Evolutionary conservation across 2,329 filamentous ascomycete genomes (phyloP).

Genomic region (Calonectria pteridis): DNA sequence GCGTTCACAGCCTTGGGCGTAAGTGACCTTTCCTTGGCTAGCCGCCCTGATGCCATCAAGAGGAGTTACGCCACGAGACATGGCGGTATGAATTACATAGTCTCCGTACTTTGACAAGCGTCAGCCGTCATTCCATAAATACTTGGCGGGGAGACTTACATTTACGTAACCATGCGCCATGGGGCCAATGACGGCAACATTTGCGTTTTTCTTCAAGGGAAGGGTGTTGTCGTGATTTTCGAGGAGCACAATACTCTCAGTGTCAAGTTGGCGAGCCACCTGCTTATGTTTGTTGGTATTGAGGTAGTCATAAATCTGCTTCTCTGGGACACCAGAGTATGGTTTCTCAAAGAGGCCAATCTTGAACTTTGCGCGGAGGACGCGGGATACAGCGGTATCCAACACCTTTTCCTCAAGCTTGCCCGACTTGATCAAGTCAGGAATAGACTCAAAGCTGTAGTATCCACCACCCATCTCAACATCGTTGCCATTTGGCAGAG

Average conservation of each 20-base stretch:
- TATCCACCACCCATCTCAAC: slow-evolving; percentile 83
- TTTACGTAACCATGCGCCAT: slow-evolving; percentile 81
- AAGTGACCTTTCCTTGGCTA: slow-evolving; percentile 72
- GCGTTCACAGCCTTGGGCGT: slow-evolving; percentile 77
- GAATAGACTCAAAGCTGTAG: slow-evolving; percentile 77
- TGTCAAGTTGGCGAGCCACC: slow-evolving; percentile 72
- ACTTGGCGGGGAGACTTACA: slow-evolving; percentile 53
- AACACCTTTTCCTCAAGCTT: slow-evolving; percentile 70
- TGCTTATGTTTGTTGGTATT: slow-evolving; percentile 70
- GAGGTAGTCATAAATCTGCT: slow-evolving; percentile 69
- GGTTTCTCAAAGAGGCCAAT: slow-evolving; percentile 80
- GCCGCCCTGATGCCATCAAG: slow-evolving; percentile 75
- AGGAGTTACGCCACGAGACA: slow-evolving; percentile 76
- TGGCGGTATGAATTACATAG: slow-evolving; percentile 76
- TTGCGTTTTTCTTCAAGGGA: slow-evolving; percentile 72
- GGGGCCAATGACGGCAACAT: slow-evolving; percentile 79
- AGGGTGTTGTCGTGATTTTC: slow-evolving; percentile 68
- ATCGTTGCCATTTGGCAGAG: slow-evolving; percentile 77
- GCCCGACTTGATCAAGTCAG: slow-evolving; percentile 71
- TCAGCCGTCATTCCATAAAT: slow-evolving; percentile 15
- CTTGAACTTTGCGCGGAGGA: slow-evolving; percentile 76
- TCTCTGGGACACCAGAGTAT: slow-evolving; percentile 68
- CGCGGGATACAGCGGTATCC: slow-evolving; percentile 74
- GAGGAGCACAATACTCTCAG: slow-evolving; percentile 72
- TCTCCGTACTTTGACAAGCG: slow-evolving; percentile 69